A percentile compares a stretch with the other conserved stretches of the same genome.
phyloP scores from a whole-genome alignment of 805 yeast species.

The Sugiyamaella boreocaroliniensis region DNA sequence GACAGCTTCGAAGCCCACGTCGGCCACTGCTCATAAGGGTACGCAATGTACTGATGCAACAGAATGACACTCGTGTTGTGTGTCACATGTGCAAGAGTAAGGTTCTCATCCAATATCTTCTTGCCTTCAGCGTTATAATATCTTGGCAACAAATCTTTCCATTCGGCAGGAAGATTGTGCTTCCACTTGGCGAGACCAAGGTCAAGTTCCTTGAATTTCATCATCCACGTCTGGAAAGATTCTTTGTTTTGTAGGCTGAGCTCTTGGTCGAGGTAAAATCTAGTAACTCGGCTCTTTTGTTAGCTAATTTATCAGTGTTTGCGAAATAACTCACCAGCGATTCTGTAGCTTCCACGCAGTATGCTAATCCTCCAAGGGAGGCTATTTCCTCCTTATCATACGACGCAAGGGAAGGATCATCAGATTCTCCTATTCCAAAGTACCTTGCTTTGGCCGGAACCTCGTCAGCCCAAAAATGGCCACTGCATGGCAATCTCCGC shows the following conservation, averaged over 20 bases:
- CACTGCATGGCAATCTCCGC: conserved; percentile 14
- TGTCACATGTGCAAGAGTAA: conserved; percentile 16
- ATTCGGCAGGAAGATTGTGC: conserved; percentile 10
- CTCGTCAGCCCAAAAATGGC: conserved; percentile 5
- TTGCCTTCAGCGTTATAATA: conserved; percentile 7
- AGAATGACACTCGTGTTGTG: conserved; percentile 14
- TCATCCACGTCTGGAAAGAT: conserved; percentile 8
- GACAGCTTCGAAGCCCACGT: not conserved
- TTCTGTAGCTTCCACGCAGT: conserved; percentile 15
- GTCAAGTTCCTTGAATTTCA: conserved; percentile 8
- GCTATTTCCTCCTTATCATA: conserved; percentile 7
- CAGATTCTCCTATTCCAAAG: conserved; percentile 6
- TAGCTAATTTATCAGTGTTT: not conserved
- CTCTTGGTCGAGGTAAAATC: conserved; percentile 8
- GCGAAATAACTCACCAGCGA: not conserved
- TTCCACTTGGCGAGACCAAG: conserved; percentile 12
- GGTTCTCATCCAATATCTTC: conserved; percentile 14
- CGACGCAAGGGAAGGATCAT: not conserved
- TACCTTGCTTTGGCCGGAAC: conserved; percentile 6
- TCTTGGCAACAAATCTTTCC: conserved; percentile 8
- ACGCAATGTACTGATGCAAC: conserved; percentile 16
- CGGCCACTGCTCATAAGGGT: conserved; percentile 1
- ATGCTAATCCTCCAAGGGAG: conserved; percentile 14
- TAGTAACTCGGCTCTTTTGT: conserved; percentile 4
- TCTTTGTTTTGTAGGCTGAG: conserved; percentile 4